Evolutionary conservation across 2,329 filamentous ascomycete genomes (phyloP).

Genomic region (Claviceps paspali): DNA sequence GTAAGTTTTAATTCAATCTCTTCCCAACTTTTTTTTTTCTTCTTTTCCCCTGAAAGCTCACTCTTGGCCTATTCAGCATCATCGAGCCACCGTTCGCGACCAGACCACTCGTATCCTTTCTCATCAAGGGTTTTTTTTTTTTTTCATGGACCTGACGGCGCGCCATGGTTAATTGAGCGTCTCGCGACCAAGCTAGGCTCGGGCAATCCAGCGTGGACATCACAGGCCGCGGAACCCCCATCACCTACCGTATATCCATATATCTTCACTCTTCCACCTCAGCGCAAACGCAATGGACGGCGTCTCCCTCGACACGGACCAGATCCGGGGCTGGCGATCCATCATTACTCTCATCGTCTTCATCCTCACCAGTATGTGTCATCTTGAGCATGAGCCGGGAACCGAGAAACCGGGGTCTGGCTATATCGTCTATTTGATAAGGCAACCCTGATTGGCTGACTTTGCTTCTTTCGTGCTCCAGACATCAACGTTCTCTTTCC

Average conservation of each 20-base stretch:
- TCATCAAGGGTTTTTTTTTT: too few relatives aligned
- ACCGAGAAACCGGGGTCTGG: neutral
- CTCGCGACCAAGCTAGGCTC: neutral
- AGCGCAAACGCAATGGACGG: conserved; percentile 3
- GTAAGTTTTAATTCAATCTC: too few relatives aligned
- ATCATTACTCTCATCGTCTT: conserved; percentile 58
- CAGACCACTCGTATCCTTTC: too few relatives aligned
- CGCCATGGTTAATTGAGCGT: neutral
- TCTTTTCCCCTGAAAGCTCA: too few relatives aligned
- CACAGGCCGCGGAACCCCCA: neutral
- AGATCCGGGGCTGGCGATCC: conserved; percentile 50
- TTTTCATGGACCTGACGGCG: neutral
- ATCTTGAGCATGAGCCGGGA: conserved; percentile 19
- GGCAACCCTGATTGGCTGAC: neutral
- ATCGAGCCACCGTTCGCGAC: too few relatives aligned
- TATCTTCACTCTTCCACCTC: neutral
- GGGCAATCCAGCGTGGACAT: neutral
- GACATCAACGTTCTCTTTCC: conserved; percentile 56
- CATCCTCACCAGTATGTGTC: conserved; percentile 45
- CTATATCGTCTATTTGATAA: too few relatives aligned
- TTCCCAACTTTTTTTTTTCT: too few relatives aligned
- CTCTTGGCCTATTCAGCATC: too few relatives aligned
- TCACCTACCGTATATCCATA: neutral
- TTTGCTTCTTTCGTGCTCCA: conserved; percentile 15
- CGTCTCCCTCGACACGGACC: conserved; percentile 9